Evolutionary conservation across 2,329 filamentous ascomycete genomes (phyloP).

Genomic region (Lasiodiplodia gonubiensis): DNA sequence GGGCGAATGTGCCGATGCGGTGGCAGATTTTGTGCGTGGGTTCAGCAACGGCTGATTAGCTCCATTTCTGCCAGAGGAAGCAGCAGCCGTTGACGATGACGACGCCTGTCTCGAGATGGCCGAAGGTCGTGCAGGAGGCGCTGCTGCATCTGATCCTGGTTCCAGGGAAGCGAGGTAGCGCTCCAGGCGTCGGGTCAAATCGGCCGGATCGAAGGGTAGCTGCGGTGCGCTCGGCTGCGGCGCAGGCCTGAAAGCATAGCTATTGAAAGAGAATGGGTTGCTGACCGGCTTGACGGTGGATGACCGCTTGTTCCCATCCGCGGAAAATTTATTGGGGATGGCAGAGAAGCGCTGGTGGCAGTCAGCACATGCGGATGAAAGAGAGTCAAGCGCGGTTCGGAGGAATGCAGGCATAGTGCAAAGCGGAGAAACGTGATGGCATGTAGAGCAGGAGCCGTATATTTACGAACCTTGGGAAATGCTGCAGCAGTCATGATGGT

Average conservation of each 20-base stretch:
- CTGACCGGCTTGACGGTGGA: neutral
- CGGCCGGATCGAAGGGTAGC: constrained; percentile 10
- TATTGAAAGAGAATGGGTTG: constrained; percentile 18
- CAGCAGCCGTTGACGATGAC: neutral
- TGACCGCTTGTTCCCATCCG: neutral
- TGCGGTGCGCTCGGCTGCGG: neutral
- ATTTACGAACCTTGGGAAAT: constrained; percentile 12
- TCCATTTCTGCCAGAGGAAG: neutral
- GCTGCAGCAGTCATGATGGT: constrained; percentile 16
- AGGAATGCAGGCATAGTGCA: constrained; percentile 1
- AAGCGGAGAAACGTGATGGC: neutral
- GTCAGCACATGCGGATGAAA: constrained; percentile 8
- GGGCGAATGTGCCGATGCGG: constrained; percentile 2
- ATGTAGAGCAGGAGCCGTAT: neutral
- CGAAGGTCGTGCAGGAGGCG: neutral
- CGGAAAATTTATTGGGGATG: neutral
- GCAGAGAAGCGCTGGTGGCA: constrained; percentile 2
- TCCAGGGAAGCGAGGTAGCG: constrained; percentile 20
- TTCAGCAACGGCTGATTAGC: neutral
- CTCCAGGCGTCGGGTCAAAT: constrained; percentile 11
- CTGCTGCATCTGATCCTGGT: neutral
- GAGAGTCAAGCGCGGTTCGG: neutral
- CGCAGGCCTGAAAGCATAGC: constrained; percentile 14
- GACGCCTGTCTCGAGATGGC: neutral
- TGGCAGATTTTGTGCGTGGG: neutral